Conservation (phyloP, 805 yeast genomes). For the Ogataea parapolymorpha region DNA sequence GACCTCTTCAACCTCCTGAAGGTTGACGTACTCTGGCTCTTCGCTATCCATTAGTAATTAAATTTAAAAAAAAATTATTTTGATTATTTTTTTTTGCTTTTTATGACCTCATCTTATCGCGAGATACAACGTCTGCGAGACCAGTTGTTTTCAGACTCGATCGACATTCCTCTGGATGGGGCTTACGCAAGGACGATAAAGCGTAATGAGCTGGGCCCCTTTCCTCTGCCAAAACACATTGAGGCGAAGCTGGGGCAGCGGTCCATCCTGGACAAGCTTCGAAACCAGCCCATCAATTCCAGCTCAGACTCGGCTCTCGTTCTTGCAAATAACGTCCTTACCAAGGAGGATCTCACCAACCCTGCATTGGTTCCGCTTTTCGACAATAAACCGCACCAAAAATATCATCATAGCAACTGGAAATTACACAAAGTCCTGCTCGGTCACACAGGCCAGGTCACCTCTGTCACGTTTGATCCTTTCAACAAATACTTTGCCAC, state of each 20-base stretch:
- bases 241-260: conserved; percentile 5
- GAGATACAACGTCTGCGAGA: conserved; percentile 2
- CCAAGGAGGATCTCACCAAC: conserved; percentile 17
- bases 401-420: conserved; percentile 61
- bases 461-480: conserved; percentile 80
- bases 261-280: conserved; percentile 6
- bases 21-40: conserved; percentile 28
- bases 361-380: conserved; percentile 25
- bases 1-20: conserved; percentile 33
- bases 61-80: background rate
- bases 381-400: conserved; percentile 19
- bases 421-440: conserved; percentile 66
- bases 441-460: conserved; percentile 93
- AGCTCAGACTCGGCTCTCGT: conserved; percentile 5
- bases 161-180: conserved; percentile 1
- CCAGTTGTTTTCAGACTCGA: background rate
- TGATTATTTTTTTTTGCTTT: background rate
- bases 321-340: conserved; percentile 9
- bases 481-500: conserved; percentile 89
- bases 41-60: conserved; percentile 13
- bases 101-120: conserved; percentile 4
- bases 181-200: conserved; percentile 2
- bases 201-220: background rate
- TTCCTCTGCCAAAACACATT: conserved; percentile 3
- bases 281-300: conserved; percentile 1